Percentiles rank a stretch among this genome's conserved stretches.
Conservation (phyloP, 1,284 basidiomycete genomes). For the Filobasidium uniguttulatum region DNA sequence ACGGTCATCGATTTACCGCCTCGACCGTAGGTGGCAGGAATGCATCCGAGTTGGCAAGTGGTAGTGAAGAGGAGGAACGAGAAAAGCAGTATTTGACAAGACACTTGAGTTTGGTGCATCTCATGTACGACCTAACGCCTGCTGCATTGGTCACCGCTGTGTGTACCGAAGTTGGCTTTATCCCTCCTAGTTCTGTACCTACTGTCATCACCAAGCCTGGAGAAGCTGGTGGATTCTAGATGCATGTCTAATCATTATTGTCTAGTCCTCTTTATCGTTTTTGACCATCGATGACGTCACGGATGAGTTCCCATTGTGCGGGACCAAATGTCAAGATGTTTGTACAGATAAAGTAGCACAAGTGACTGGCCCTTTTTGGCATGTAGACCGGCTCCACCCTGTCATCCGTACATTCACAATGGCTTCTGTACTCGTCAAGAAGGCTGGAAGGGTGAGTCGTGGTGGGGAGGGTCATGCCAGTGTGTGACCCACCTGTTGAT, state of each 20-base stretch:
- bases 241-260: too few species aligned
- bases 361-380: too few species aligned
- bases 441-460: conserved; percentile 22
- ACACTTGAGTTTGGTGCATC: conserved; percentile 60
- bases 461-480: background rate
- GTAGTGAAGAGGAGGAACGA: conserved; percentile 7
- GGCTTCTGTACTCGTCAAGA: conserved; percentile 20
- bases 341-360: too few species aligned
- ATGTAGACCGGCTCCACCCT: too few species aligned
- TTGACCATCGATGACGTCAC: too few species aligned
- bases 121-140: conserved; percentile 83
- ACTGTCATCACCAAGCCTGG: conserved; percentile 35
- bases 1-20: background rate
- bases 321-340: too few species aligned
- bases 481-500: background rate
- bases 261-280: too few species aligned
- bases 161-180: conserved; percentile 84
- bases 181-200: conserved; percentile 54
- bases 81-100: conserved; percentile 18
- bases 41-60: background rate
- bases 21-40: too few species aligned
- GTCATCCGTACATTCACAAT: too few species aligned
- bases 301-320: too few species aligned
- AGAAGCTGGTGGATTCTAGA: conserved; percentile 13
- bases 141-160: conserved; percentile 83